Conservation (phyloP, 169 alveolate genomes). For the Plasmodium gallinaceum region DNA sequence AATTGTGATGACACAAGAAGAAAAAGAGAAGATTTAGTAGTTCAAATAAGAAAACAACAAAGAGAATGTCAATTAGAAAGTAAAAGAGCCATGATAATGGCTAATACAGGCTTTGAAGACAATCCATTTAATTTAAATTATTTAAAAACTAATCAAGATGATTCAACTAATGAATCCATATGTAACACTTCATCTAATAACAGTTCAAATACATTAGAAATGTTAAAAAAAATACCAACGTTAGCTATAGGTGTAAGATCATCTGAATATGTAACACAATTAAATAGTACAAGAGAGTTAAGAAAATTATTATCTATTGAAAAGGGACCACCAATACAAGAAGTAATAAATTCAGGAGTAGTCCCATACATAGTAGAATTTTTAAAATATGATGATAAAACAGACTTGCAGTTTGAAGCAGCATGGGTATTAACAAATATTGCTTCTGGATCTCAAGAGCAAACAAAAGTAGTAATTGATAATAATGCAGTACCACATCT, state of each 20-base stretch:
- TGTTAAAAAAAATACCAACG: constrained; percentile 80
- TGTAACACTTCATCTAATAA: constrained; percentile 69
- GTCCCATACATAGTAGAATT: constrained; percentile 95
- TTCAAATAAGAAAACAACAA: constrained; percentile 92
- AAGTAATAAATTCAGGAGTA: constrained; percentile 95
- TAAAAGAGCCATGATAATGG: constrained; percentile 84
- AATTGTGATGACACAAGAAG: constrained; percentile 93
- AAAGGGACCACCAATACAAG: constrained; percentile 95
- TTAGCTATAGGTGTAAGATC: constrained; percentile 87
- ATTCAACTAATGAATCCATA: constrained; percentile 64
- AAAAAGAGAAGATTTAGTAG: constrained; percentile 92
- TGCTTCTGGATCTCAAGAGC: constrained; percentile 97
- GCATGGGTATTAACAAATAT: constrained; percentile 97
- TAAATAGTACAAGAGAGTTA: constrained; percentile 91
- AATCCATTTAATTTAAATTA: constrained; percentile 48
- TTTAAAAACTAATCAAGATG: constrained; percentile 77
- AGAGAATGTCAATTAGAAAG: constrained; percentile 90
- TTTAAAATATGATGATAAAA: constrained; percentile 89
- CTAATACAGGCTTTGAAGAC: constrained; percentile 65
- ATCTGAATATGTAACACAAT: constrained; percentile 86
- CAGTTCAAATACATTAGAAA: constrained; percentile 79
- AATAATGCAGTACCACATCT: constrained; percentile 90
- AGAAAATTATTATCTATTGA: constrained; percentile 94
- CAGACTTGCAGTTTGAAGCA: constrained; percentile 97
- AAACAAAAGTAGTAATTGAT: constrained; percentile 92